These are phyloP conservation scores for Botryobasidium botryosum DNA, from an alignment of 768 basidiomycete species.

Conservation along the genomic window DNA sequence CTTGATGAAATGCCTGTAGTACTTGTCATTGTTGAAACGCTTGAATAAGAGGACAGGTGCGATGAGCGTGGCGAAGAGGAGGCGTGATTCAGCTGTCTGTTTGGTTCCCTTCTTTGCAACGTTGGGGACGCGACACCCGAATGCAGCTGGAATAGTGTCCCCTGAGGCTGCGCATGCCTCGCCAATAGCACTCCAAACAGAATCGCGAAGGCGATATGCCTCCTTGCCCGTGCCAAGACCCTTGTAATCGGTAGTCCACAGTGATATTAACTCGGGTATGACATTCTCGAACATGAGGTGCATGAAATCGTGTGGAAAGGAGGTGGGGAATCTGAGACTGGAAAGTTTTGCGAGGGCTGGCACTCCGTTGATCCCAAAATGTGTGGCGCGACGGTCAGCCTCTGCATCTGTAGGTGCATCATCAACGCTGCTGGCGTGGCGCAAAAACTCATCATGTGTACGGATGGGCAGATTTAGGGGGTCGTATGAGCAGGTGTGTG, in stretches of 20 bases:
- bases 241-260: constrained; percentile 29
- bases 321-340: constrained; percentile 23
- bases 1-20: constrained; percentile 4
- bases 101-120: background rate
- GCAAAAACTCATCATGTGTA: background rate
- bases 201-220: constrained; percentile 17
- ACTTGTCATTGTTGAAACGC: background rate
- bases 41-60: constrained; percentile 13
- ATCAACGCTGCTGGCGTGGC: background rate
- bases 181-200: constrained; percentile 29
- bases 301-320: constrained; percentile 33
- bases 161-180: constrained; percentile 20
- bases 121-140: constrained; percentile 14
- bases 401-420: constrained; percentile 15
- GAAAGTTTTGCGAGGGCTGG: constrained; percentile 19
- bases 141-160: constrained; percentile 23
- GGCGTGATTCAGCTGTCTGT: constrained; percentile 14
- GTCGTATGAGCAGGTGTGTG: background rate
- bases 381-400: constrained; percentile 16
- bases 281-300: constrained; percentile 32
- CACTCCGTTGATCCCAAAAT: constrained; percentile 22
- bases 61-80: constrained; percentile 14
- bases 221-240: no score
- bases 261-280: constrained; percentile 23
- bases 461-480: background rate